phyloP scores from a whole-genome alignment of 129 eudicot genomes.

The sunflower (Helianthus annuus) region DNA sequence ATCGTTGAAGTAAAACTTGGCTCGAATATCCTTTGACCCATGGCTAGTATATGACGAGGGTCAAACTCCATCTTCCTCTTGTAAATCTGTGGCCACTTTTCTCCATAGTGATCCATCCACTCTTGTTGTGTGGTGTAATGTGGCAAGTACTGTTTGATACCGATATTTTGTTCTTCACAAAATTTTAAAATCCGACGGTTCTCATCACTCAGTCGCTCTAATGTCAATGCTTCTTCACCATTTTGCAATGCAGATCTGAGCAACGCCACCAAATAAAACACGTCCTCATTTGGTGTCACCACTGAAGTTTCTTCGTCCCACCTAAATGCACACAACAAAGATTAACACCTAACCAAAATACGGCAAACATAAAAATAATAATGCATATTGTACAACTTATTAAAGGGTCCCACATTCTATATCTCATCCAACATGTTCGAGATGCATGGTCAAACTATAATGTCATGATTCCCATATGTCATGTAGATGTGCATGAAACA shows the following conservation, averaged over 20 bases:
- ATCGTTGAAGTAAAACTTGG: slow-evolving; percentile 38
- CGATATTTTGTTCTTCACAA: slow-evolving; percentile 56
- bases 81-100: slow-evolving; percentile 60
- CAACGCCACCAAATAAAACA: slow-evolving; percentile 78
- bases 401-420: slow-evolving; percentile 32
- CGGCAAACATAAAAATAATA: background rate
- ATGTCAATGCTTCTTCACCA: slow-evolving; percentile 52
- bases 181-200: slow-evolving; percentile 54
- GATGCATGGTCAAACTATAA: slow-evolving; percentile 37
- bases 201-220: slow-evolving; percentile 58
- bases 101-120: slow-evolving; percentile 77
- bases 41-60: slow-evolving; percentile 70
- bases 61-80: slow-evolving; percentile 66
- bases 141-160: slow-evolving; percentile 67
- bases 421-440: slow-evolving; percentile 38
- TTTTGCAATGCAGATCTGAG: slow-evolving; percentile 75
- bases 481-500: slow-evolving; percentile 37
- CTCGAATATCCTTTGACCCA: slow-evolving; percentile 70
- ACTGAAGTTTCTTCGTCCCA: slow-evolving; percentile 71
- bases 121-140: slow-evolving; percentile 68
- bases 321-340: slow-evolving; percentile 29
- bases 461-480: slow-evolving; percentile 31
- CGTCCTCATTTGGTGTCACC: slow-evolving; percentile 78
- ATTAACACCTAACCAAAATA: background rate
- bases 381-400: slow-evolving; percentile 15